These are phyloP conservation scores for Pichia sp. DNA, from an alignment of 1,139 yeast species.

Conservation along the genomic window DNA sequence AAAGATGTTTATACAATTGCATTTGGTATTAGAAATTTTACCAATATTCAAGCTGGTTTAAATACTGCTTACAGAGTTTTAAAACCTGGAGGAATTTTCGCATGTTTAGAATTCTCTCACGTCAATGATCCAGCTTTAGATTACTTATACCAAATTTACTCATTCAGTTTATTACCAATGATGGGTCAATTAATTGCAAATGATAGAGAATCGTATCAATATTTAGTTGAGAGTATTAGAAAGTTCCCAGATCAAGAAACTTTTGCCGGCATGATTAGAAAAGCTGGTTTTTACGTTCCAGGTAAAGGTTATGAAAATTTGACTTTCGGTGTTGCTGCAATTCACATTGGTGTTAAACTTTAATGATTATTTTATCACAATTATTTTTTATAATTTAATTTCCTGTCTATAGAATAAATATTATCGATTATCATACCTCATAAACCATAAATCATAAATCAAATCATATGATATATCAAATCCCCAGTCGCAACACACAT, in stretches of 20 bases:
- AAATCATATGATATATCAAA: no score
- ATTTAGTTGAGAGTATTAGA: constrained; percentile 87
- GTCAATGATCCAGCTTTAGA: constrained; percentile 77
- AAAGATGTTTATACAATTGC: constrained; percentile 96
- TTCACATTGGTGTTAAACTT: constrained; percentile 90
- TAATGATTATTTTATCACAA: constrained; percentile 22
- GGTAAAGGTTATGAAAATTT: constrained; percentile 88
- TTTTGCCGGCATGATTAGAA: constrained; percentile 84
- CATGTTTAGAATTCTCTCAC: constrained; percentile 90
- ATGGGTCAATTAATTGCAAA: constrained; percentile 95
- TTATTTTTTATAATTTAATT: background rate
- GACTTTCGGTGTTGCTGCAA: constrained; percentile 95
- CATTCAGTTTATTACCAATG: constrained; percentile 80
- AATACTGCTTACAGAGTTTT: constrained; percentile 90
- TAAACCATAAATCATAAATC: no score
- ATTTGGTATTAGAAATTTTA: constrained; percentile 94
- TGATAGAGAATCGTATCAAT: constrained; percentile 92
- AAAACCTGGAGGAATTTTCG: constrained; percentile 98
- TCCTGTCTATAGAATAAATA: background rate
- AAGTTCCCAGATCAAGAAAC: constrained; percentile 89
- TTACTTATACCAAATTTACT: constrained; percentile 76
- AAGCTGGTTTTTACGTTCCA: constrained; percentile 90
- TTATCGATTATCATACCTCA: background rate
- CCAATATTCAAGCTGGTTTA: constrained; percentile 88
- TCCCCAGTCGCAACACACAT: no score